Percentiles rank a stretch among this genome's conserved stretches.
Evolutionary conservation across 1,284 basidiomycete genomes (phyloP).

Genomic region (Abortiporus biennis): DNA sequence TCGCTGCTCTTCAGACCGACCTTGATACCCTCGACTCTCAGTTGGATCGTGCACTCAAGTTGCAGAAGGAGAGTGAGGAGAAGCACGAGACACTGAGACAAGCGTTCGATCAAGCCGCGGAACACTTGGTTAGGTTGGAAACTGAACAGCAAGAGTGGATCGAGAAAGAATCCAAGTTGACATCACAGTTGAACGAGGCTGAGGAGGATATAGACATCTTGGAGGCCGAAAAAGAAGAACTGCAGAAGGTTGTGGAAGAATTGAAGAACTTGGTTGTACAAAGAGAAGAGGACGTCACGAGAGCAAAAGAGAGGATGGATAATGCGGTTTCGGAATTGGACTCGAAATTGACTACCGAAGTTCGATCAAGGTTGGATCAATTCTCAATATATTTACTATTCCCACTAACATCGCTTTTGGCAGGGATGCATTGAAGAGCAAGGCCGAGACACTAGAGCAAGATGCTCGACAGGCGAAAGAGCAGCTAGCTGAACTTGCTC

Average conservation of each 20-base stretch:
- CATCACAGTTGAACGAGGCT: conserved; percentile 47
- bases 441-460: conserved; percentile 55
- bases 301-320: conserved; percentile 78
- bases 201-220: conserved; percentile 57
- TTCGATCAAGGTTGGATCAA: conserved; percentile 54
- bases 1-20: conserved; percentile 75
- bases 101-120: conserved; percentile 79
- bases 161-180: conserved; percentile 52
- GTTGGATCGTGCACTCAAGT: conserved; percentile 73
- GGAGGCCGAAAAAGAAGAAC: conserved; percentile 49
- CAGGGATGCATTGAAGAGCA: conserved; percentile 61
- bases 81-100: conserved; percentile 66
- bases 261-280: conserved; percentile 66
- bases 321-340: conserved; percentile 65
- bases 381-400: conserved; percentile 5
- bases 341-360: conserved; percentile 64
- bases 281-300: conserved; percentile 74
- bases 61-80: conserved; percentile 75
- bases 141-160: conserved; percentile 69
- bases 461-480: conserved; percentile 71
- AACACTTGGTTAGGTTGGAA: conserved; percentile 79
- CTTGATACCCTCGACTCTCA: conserved; percentile 84
- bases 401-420: conserved; percentile 3
- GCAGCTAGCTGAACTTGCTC: conserved; percentile 73
- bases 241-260: conserved; percentile 66